Evolutionary conservation across 2,329 filamentous ascomycete species (phyloP), one percentile per base, ranked within the genome.

Genomic region (Onygenales sp.): DNA sequence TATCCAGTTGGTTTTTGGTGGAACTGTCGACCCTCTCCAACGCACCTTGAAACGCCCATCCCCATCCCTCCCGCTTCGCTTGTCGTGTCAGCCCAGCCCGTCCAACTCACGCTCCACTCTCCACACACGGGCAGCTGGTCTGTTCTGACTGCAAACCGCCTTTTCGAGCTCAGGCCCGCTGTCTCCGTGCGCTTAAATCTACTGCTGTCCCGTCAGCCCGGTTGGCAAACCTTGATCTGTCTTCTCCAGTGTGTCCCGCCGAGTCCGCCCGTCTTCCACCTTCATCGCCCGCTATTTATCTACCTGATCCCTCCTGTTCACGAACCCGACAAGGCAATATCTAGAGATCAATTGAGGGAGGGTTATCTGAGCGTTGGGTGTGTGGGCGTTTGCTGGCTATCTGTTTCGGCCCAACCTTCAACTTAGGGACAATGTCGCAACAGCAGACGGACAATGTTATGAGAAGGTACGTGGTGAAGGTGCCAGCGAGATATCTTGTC

Each of bases 401-500:
- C 40, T 51, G 49, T 17, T 44, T 43, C 39, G 32, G 49, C 39
- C 37, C 13, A 42, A 11, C 13, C 14, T 37, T 36, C 17, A 44
- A 14, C 4, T 51, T 45, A 42, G 43, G 13, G 45, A 61, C 27
- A 58, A 78, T 78, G 75, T 65, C 73, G 39, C 70, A 67, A 63
- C 76, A 68, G 62, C 67, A 71, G 59, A 70, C 57, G 52, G 71
- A 77, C 61, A 81, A 82, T 66, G 80, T 83, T 56, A 84, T 84
- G 73, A 77, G 81, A 75, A 84, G 83, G 83, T 86, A 81, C 61
- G 78, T 67, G 44, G 13, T 42, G 11, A 21, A 44, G 11, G 31
- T 46, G 6, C 36, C 21, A 51, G 42, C 44, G 17, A 14, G 13
- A 8, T 33, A 11, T 33, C n/a, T 1, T 17, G 40, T 8, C 14